Conservation (phyloP, 176 grass and related monocot genomes). For the Rhynchospora breviuscula region DNA sequence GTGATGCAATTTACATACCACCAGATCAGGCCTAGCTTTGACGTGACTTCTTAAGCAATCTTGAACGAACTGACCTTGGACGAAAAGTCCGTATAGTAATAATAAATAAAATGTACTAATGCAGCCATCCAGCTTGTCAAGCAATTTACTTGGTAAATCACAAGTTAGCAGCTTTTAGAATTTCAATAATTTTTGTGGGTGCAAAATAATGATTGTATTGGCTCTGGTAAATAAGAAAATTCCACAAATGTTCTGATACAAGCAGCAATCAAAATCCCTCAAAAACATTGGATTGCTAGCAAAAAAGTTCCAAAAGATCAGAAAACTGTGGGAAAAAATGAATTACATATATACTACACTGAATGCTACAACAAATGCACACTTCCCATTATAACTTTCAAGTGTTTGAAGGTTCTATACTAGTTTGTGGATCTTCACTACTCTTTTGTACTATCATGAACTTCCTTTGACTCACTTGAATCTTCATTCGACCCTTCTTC, state of each 20-base stretch:
- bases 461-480: background rate
- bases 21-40: background rate
- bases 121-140: background rate
- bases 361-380: conserved; percentile 3
- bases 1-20: background rate
- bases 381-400: background rate
- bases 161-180: background rate
- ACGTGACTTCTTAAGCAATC: background rate
- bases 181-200: background rate
- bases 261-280: conserved; percentile 3
- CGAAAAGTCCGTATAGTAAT: background rate
- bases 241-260: background rate
- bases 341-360: background rate
- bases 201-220: conserved; percentile 1
- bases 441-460: background rate
- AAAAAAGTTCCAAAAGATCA: background rate
- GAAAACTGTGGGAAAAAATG: conserved; percentile 1
- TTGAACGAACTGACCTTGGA: background rate
- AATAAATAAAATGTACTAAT: background rate
- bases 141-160: background rate
- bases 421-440: background rate
- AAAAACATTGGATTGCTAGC: background rate
- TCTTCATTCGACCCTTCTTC: background rate
- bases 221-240: background rate
- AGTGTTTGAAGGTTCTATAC: conserved; percentile 6